Evolutionary conservation across 2,329 filamentous ascomycete genomes (phyloP).

Genomic region (Ophiocordyceps camponoti-saundersi): DNA sequence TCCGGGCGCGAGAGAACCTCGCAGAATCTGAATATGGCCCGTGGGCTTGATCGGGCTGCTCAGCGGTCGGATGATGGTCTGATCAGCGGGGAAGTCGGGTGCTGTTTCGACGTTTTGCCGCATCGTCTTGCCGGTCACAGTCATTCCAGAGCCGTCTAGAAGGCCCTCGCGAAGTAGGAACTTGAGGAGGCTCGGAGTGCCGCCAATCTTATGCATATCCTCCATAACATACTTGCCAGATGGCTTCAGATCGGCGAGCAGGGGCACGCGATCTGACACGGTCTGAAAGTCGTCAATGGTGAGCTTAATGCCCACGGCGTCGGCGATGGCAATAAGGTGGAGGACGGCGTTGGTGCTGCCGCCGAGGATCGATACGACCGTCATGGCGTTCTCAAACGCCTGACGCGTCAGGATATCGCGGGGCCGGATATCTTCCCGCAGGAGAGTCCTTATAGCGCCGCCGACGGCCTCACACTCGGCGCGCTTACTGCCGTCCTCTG

Average conservation of each 20-base stretch:
- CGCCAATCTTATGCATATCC: slow-evolving; percentile 70
- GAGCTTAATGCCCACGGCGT: slow-evolving; percentile 64
- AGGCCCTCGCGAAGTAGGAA: slow-evolving; percentile 70
- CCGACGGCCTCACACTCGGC: slow-evolving; percentile 58
- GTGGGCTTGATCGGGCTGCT: slow-evolving; percentile 73
- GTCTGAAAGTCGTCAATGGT: slow-evolving; percentile 77
- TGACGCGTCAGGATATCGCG: slow-evolving; percentile 63
- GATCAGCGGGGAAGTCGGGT: slow-evolving; percentile 56
- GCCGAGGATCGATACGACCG: slow-evolving; percentile 65
- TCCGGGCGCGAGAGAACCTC: slow-evolving; percentile 68
- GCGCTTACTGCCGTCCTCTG: slow-evolving; percentile 54
- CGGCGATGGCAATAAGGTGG: slow-evolving; percentile 70
- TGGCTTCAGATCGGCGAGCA: slow-evolving; percentile 70
- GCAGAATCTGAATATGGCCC: slow-evolving; percentile 78
- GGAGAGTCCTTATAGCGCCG: slow-evolving; percentile 54
- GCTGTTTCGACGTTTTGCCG: slow-evolving; percentile 69
- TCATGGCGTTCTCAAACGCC: slow-evolving; percentile 76
- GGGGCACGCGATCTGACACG: slow-evolving; percentile 62
- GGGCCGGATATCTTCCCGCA: slow-evolving; percentile 62
- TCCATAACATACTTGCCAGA: slow-evolving; percentile 80
- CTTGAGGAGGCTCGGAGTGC: slow-evolving; percentile 75
- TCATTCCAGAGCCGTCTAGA: slow-evolving; percentile 63
- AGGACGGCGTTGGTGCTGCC: slow-evolving; percentile 78
- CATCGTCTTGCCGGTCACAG: slow-evolving; percentile 79
- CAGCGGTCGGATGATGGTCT: slow-evolving; percentile 67